Base-by-base conservation (phyloP, 228 moss, liverwort and hornwort genomes). In the Sphagnum magellanicum region DNA sequence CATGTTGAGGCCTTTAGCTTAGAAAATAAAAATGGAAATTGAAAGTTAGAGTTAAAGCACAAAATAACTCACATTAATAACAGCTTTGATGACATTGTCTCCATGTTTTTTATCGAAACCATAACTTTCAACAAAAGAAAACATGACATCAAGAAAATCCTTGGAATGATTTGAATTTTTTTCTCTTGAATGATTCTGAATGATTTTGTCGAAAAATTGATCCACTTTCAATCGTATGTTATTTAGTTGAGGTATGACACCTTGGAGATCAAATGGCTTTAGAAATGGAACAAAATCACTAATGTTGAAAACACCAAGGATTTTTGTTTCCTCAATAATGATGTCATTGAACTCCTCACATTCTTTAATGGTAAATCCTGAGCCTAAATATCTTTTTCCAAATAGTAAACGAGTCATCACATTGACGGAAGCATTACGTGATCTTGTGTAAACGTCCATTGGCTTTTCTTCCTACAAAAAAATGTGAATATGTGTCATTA, bases 261-360 rank as follows among this genome's bases (percentile, higher is more conserved):
- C 70, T 63, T 70, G 70, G 6, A 70, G 5, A 63, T 70, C 70
- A n/a, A 70, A 63, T 3, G 70, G 70, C 61, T 70, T 63, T 6
- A 70, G 70, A 47, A 51, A 53, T 6, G 70, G 70, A 5, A 70
- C 32, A 6, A 51, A 62, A 52, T 70, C 70, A 52, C 70, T 46
- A 5, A 70, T 5, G 32, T 70, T 61, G 52, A 70, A 62, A 6
- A 52, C n/a, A 4, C 70, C 70, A 5, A 50, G 10, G 6, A 70
- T 13, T 5, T 13, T 10, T 62, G 47, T 46, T 4, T 6, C 0
- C 10, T 10, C 46, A 6, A 15, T 52, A 5, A 52, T 6, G n/a
- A 70, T 10, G 51, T 70, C 62, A 6, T 59, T 59, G 14, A 79
- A 16, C 60, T 81, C 76, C 14, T 4, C 13, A 47, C 51, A 61